These are phyloP conservation scores for Trichocladium antarcticum DNA, from an alignment of 495 filamentous ascomycete species.

Conservation along the genomic window DNA sequence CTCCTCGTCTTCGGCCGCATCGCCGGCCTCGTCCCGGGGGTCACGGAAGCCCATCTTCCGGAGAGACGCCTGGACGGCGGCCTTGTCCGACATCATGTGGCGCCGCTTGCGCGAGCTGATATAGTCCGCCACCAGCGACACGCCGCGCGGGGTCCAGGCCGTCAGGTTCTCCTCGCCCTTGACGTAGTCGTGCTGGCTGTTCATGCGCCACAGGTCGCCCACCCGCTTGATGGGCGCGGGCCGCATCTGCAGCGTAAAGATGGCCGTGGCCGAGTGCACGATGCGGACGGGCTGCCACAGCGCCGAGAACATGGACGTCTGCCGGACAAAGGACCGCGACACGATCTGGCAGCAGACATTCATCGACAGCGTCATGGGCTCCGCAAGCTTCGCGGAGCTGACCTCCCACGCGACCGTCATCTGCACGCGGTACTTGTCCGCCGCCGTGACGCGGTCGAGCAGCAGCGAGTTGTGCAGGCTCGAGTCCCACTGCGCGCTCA, in stretches of 20 bases:
- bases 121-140: conserved; percentile 77
- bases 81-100: conserved; percentile 63
- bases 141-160: conserved; percentile 78
- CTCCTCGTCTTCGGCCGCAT: conserved; percentile 15
- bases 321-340: conserved; percentile 71
- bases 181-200: conserved; percentile 83
- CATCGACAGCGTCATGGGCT: conserved; percentile 74
- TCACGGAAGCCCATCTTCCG: conserved; percentile 33
- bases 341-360: conserved; percentile 72
- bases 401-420: conserved; percentile 79
- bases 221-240: conserved; percentile 83
- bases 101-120: conserved; percentile 58
- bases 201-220: conserved; percentile 94
- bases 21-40: conserved; percentile 16
- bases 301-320: conserved; percentile 73
- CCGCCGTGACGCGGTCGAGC: conserved; percentile 77
- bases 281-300: conserved; percentile 76
- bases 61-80: conserved; percentile 65
- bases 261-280: conserved; percentile 71
- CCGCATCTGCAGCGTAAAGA: conserved; percentile 76
- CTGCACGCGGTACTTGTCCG: conserved; percentile 84
- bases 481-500: conserved; percentile 92
- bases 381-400: conserved; percentile 60
- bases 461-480: conserved; percentile 81
- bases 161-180: conserved; percentile 82